These are phyloP conservation scores for Arthroderma sp. DNA, from an alignment of 2,329 filamentous ascomycete species.

Conservation along the genomic window DNA sequence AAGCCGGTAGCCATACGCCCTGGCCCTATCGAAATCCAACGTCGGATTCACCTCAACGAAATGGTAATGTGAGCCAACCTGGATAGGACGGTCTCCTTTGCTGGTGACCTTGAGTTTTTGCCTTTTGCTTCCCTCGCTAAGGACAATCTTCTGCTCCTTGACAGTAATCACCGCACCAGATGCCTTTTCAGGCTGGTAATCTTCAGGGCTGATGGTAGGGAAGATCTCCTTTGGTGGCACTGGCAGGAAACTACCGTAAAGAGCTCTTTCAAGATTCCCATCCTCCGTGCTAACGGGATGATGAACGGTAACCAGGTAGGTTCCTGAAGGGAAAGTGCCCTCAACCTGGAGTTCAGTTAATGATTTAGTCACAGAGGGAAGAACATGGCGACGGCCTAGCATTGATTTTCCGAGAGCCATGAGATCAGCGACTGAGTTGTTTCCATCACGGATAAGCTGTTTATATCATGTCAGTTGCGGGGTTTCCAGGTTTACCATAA, in stretches of 20 bases:
- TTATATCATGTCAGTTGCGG: slow-evolving; percentile 2
- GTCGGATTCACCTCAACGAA: slow-evolving; percentile 90
- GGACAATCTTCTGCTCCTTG: slow-evolving; percentile 49
- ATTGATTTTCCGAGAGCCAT: slow-evolving; percentile 85
- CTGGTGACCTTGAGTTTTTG: slow-evolving; percentile 67
- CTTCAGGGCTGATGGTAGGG: slow-evolving; percentile 48
- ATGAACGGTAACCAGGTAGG: slow-evolving; percentile 89
- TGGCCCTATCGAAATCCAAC: slow-evolving; percentile 72
- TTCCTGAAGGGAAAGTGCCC: slow-evolving; percentile 80
- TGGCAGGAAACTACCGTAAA: slow-evolving; percentile 86
- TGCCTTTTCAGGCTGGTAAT: slow-evolving; percentile 53
- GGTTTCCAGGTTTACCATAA: not conserved
- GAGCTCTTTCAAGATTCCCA: slow-evolving; percentile 69
- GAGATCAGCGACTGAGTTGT: slow-evolving; percentile 80
- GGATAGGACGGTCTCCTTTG: slow-evolving; percentile 77
- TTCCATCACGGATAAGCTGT: slow-evolving; percentile 85
- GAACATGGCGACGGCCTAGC: slow-evolving; percentile 83
- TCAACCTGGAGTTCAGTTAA: slow-evolving; percentile 83
- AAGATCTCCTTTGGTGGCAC: slow-evolving; percentile 59
- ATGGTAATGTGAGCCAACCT: slow-evolving; percentile 90
- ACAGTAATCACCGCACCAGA: slow-evolving; percentile 69
- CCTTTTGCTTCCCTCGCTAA: slow-evolving; percentile 64
- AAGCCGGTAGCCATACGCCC: slow-evolving; percentile 70
- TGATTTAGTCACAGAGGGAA: slow-evolving; percentile 65
- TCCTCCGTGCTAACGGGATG: slow-evolving; percentile 77